Conservation (phyloP, 371 early-diverging fungal species). For the Rhizomucor pusillus region DNA sequence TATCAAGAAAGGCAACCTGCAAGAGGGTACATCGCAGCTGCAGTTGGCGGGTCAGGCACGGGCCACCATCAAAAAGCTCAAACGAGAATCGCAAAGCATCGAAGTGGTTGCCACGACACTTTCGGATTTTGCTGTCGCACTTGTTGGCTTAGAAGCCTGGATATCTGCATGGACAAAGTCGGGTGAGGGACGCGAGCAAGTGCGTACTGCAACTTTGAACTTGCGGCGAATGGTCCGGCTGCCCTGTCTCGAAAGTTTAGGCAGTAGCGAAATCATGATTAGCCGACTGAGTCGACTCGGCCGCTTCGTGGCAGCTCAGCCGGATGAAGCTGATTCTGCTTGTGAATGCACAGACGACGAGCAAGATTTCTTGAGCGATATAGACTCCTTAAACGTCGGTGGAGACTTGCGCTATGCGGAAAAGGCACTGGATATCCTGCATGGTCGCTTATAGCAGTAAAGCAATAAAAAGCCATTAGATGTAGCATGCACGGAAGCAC, state of each 20-base stretch:
- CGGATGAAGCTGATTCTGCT: conserved; percentile 30
- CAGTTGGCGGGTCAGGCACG: conserved; percentile 18
- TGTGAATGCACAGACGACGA: conserved; percentile 26
- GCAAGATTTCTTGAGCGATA: conserved; percentile 9
- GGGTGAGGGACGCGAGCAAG: conserved; percentile 13
- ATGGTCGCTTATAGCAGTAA: conserved; percentile 21
- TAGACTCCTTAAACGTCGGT: background rate
- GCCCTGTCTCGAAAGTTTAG: conserved; percentile 13
- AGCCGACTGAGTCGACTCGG: conserved; percentile 27
- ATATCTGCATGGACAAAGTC: conserved; percentile 20
- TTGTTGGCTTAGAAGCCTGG: conserved; percentile 41
- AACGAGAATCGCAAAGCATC: conserved; percentile 6
- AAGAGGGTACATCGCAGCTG: conserved; percentile 24
- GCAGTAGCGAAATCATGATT: conserved; percentile 20
- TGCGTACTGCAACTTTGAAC: conserved; percentile 12
- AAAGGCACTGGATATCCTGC: conserved; percentile 35
- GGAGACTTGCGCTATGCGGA: conserved; percentile 24
- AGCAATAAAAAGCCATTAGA: too few relatives aligned
- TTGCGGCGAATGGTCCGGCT: conserved; percentile 34
- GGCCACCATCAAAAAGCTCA: conserved; percentile 9
- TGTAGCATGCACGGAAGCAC: too few relatives aligned
- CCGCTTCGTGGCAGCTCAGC: conserved; percentile 23
- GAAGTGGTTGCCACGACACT: conserved; percentile 29
- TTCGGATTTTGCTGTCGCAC: conserved; percentile 36
- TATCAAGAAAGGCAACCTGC: conserved; percentile 17